A percentile compares a stretch with the other conserved stretches of the same genome.
Evolutionary conservation across 352 stramenopile species (phyloP).

Genomic region (Globisporangium echinulatum): DNA sequence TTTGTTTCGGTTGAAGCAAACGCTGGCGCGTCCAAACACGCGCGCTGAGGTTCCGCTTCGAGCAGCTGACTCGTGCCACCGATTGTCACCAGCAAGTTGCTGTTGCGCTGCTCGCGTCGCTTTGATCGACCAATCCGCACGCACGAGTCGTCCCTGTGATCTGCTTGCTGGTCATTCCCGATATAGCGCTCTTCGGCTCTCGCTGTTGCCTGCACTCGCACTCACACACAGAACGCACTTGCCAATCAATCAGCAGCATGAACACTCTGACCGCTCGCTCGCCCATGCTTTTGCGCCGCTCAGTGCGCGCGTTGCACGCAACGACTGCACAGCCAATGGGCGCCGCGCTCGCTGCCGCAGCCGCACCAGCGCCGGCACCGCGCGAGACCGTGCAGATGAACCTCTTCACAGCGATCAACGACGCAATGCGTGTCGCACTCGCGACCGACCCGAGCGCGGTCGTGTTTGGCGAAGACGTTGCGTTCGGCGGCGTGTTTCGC

Average conservation of each 20-base stretch:
- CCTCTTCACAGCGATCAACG: conserved; percentile 91
- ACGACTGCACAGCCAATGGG: conserved; percentile 5
- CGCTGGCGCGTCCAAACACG: conserved; percentile 7
- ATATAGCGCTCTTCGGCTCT: background rate
- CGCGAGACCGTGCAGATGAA: conserved; percentile 83
- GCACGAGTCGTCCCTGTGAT: no score
- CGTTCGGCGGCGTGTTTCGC: conserved; percentile 97
- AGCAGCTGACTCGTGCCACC: conserved; percentile 7
- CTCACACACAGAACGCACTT: background rate
- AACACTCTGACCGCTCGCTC: conserved; percentile 6
- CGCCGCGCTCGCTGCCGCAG: conserved; percentile 1
- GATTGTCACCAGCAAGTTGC: background rate
- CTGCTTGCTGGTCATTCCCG: conserved; percentile 3
- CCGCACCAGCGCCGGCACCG: conserved; percentile 14
- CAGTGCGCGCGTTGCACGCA: conserved; percentile 5
- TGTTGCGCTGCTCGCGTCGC: background rate
- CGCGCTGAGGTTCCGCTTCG: conserved; percentile 2
- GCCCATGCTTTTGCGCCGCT: conserved; percentile 8
- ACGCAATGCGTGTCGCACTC: conserved; percentile 87
- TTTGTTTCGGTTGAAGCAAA: background rate
- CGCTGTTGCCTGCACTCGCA: background rate
- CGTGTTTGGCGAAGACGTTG: conserved; percentile 98
- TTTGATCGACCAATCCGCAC: conserved; percentile 1
- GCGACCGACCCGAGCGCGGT: conserved; percentile 87
- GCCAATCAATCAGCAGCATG: background rate